Percentiles rank a stretch among this genome's conserved stretches.
Conservation (phyloP, 2,329 filamentous ascomycete species). For the Coniochaeta sp. region DNA sequence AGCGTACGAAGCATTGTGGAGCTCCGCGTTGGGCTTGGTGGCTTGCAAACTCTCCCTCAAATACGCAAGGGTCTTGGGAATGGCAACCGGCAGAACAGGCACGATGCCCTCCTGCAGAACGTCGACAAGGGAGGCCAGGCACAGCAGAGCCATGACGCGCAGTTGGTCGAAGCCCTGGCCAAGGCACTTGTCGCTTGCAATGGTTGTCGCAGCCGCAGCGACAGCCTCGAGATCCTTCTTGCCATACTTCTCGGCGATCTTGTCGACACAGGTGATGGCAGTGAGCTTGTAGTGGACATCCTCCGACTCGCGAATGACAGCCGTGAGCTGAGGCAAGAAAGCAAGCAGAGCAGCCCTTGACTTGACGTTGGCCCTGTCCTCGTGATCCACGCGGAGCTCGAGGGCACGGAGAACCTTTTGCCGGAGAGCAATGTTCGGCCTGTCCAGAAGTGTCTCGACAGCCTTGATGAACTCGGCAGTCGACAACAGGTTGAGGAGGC, state of each 20-base stretch:
- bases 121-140: constrained; percentile 81
- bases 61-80: constrained; percentile 66
- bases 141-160: constrained; percentile 78
- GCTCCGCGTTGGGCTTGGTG: constrained; percentile 47
- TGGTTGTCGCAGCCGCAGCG: constrained; percentile 64
- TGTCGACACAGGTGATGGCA: constrained; percentile 83
- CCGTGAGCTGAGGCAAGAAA: constrained; percentile 72
- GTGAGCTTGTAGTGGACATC: constrained; percentile 76
- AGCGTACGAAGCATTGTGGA: constrained; percentile 78
- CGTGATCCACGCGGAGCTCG: constrained; percentile 69
- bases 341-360: constrained; percentile 67
- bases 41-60: constrained; percentile 55
- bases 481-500: constrained; percentile 76
- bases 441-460: constrained; percentile 72
- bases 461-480: constrained; percentile 85
- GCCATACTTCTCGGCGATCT: constrained; percentile 90
- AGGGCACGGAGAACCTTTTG: constrained; percentile 76
- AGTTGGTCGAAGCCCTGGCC: constrained; percentile 66
- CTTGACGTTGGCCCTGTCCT: constrained; percentile 59
- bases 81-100: constrained; percentile 68
- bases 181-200: constrained; percentile 70
- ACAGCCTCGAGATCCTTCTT: constrained; percentile 81
- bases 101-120: constrained; percentile 83
- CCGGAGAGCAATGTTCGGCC: constrained; percentile 66
- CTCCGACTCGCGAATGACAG: constrained; percentile 65